These are phyloP conservation scores for Phyllosticta ampelicida DNA, from an alignment of 2,329 filamentous ascomycete genomes.

Conservation along the genomic window DNA sequence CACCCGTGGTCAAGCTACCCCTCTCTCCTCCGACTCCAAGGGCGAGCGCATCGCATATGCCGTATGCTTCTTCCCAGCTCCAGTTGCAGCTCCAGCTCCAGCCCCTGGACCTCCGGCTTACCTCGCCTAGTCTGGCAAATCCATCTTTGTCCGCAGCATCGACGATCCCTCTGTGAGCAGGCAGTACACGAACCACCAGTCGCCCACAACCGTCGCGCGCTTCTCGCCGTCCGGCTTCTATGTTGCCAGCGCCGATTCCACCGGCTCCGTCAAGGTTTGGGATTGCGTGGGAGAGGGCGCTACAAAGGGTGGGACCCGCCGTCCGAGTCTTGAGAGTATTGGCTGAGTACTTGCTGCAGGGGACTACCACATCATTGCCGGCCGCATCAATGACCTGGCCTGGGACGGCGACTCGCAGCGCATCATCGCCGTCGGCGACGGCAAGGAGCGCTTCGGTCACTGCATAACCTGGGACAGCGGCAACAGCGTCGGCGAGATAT, in stretches of 20 bases:
- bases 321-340: neutral
- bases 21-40: conserved; percentile 77
- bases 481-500: conserved; percentile 90
- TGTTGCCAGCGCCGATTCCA: conserved; percentile 79
- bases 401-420: conserved; percentile 97
- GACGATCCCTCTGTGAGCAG: conserved; percentile 74
- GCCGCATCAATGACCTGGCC: conserved; percentile 88
- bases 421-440: conserved; percentile 91
- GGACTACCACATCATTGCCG: conserved; percentile 89
- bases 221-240: conserved; percentile 95
- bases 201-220: conserved; percentile 79
- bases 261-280: conserved; percentile 83
- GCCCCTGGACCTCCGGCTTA: neutral
- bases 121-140: conserved; percentile 71
- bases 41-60: conserved; percentile 90
- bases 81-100: neutral
- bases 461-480: conserved; percentile 90
- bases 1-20: conserved; percentile 74
- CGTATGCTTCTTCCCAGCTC: conserved; percentile 41
- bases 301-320: conserved; percentile 54
- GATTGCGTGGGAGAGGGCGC: conserved; percentile 75
- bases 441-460: conserved; percentile 84
- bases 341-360: conserved; percentile 33
- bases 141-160: conserved; percentile 89
- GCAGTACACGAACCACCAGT: conserved; percentile 87